Percentiles rank a stretch among this genome's conserved stretches.
These are phyloP conservation scores for Chrysanthemum lavandulifolium DNA, from an alignment of 129 eudicot species.

Conservation along the genomic window DNA sequence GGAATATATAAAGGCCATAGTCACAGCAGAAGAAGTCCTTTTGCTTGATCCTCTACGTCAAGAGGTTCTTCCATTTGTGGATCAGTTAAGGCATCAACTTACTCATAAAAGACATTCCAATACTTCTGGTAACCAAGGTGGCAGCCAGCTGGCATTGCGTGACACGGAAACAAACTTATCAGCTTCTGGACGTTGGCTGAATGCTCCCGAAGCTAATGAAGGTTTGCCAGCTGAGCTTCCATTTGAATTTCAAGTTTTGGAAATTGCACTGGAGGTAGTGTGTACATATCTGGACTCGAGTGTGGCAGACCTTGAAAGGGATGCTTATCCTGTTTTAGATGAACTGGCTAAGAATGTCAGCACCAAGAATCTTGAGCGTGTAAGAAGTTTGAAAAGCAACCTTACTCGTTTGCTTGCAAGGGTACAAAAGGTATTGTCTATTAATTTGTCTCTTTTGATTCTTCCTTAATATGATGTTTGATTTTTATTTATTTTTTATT, in stretches of 20 bases:
- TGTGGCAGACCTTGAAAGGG: constrained; percentile 86
- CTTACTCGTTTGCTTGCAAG: constrained; percentile 98
- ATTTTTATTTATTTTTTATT: neutral
- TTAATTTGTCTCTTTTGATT: neutral
- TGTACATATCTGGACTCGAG: constrained; percentile 80
- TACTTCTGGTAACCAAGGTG: constrained; percentile 17
- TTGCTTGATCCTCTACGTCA: constrained; percentile 95
- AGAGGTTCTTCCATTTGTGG: constrained; percentile 95
- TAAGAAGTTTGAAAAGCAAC: constrained; percentile 88
- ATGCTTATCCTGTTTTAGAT: constrained; percentile 93
- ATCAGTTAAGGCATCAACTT: constrained; percentile 86
- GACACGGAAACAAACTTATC: constrained; percentile 55
- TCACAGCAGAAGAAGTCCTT: constrained; percentile 97
- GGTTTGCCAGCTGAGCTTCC: constrained; percentile 89
- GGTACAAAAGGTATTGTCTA: constrained; percentile 78
- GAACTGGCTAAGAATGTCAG: constrained; percentile 93
- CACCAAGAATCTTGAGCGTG: constrained; percentile 95
- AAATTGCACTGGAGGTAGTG: constrained; percentile 86
- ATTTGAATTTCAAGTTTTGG: constrained; percentile 95
- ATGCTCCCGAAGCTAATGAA: constrained; percentile 61
- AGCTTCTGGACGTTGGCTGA: constrained; percentile 65
- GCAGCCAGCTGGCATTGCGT: constrained; percentile 39
- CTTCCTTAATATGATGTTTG: neutral
- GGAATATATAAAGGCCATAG: constrained; percentile 91
- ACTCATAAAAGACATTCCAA: constrained; percentile 41